These are phyloP conservation scores for Apophysomyces ossiformis DNA, from an alignment of 371 early-diverging fungal species.

Conservation along the genomic window DNA sequence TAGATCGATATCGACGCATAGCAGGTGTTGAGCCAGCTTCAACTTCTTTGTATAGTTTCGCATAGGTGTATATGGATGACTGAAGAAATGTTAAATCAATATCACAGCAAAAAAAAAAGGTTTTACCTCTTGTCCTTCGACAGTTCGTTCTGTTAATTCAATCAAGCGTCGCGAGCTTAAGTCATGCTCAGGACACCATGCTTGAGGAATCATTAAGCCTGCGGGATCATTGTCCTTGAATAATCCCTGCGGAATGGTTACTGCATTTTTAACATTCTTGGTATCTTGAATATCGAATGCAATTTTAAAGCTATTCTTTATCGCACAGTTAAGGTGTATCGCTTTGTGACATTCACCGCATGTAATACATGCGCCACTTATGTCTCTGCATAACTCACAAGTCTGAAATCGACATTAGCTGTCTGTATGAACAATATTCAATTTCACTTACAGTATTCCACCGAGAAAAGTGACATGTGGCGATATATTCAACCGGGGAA, in stretches of 20 bases:
- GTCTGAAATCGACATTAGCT: conserved; percentile 18
- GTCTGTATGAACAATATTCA: conserved; percentile 2
- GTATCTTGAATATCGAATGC: conserved; percentile 53
- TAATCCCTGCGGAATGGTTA: conserved; percentile 28
- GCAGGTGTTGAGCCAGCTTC: conserved; percentile 42
- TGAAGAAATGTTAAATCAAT: background rate
- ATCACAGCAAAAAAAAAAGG: background rate
- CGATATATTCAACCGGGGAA: conserved; percentile 80
- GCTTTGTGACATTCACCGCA: conserved; percentile 45
- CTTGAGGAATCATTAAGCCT: conserved; percentile 57
- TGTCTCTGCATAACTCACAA: conserved; percentile 53
- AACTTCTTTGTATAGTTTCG: conserved; percentile 32
- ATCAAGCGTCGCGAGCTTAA: conserved; percentile 22
- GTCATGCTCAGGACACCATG: conserved; percentile 58
- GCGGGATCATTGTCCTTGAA: conserved; percentile 27
- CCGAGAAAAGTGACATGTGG: conserved; percentile 65
- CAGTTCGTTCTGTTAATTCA: conserved; percentile 23
- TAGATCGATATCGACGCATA: conserved; percentile 33
- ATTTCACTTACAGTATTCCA: conserved; percentile 48
- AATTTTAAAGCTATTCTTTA: conserved; percentile 44
- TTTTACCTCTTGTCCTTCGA: conserved; percentile 29
- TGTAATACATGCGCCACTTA: conserved; percentile 46
- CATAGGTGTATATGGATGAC: conserved; percentile 33
- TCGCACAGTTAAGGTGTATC: conserved; percentile 56
- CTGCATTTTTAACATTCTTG: conserved; percentile 18